These are phyloP conservation scores for Pichia occidentalis DNA, from an alignment of 805 yeast genomes.

Conservation along the genomic window DNA sequence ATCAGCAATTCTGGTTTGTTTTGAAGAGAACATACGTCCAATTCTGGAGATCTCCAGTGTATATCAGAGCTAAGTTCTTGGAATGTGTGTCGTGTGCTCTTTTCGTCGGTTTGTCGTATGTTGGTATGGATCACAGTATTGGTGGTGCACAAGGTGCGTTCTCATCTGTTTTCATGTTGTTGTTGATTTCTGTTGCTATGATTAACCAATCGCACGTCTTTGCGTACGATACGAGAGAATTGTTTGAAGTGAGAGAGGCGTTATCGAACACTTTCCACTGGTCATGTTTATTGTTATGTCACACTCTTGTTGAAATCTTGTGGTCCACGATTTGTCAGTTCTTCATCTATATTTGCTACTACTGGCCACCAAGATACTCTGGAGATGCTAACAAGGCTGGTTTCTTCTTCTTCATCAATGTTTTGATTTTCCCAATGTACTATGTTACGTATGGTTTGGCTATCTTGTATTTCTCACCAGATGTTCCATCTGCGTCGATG, in stretches of 20 bases:
- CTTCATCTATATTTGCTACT: conserved; percentile 37
- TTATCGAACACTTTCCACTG: conserved; percentile 71
- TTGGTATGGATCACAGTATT: conserved; percentile 44
- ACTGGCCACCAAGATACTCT: conserved; percentile 32
- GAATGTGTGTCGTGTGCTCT: conserved; percentile 36
- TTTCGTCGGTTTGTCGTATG: conserved; percentile 67
- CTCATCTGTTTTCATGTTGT: conserved; percentile 47
- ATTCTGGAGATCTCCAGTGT: conserved; percentile 43
- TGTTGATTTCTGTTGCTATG: conserved; percentile 51
- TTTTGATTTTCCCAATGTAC: conserved; percentile 39
- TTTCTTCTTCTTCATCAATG: conserved; percentile 34
- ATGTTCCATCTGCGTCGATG: conserved; percentile 61
- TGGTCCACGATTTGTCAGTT: conserved; percentile 46
- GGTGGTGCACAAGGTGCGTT: conserved; percentile 55
- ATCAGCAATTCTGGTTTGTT: conserved; percentile 32
- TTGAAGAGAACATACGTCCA: conserved; percentile 34
- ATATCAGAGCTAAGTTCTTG: conserved; percentile 43
- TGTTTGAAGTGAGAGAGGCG: conserved; percentile 66
- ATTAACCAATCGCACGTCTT: conserved; percentile 60
- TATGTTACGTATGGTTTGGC: conserved; percentile 47
- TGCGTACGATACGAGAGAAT: conserved; percentile 53
- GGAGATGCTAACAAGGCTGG: conserved; percentile 39
- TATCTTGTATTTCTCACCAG: conserved; percentile 51
- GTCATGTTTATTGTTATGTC: conserved; percentile 50
- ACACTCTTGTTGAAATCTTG: conserved; percentile 55